Base-by-base conservation (phyloP, 75 land plant genomes). In the Cryptomeria japonica region DNA sequence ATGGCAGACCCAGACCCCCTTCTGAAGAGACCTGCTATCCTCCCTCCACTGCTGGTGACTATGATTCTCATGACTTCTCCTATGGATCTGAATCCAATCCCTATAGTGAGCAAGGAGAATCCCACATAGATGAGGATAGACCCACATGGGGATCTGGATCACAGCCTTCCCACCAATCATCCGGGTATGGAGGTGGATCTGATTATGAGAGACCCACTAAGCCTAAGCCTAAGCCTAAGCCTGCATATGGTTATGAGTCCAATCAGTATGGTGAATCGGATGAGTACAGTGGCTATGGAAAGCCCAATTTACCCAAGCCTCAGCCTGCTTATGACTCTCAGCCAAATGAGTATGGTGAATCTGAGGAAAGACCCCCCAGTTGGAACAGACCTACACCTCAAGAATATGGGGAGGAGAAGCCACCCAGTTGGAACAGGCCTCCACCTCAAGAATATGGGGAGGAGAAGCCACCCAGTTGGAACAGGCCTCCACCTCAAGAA, bases 1-100 rank as follows among this genome's bases (percentile, higher is more conserved):
- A 87, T 51, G 88, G 88, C 36, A 44, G 22, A 31, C 68, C 86
- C n/a, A 39, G n/a, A 14, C 13, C 41, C 55, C 87, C 61, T 8
- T 87, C 88, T 14, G 53, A 55, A n/a, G 86, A 87, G 1, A 87
- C 68, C 28, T 87, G 88, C 87, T 87, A 87, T 49, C 37, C 68
- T 85, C 70, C 86, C 47, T 25, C n/a, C 14, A n/a, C 13, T 22
- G 34, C 84, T 12, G 49, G 84, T 7, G 32, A 82, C 5, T 51
- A 82, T 31, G 46, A 42, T 25, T 82, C 84, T 13, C 84, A 82
- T 11, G 84, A n/a, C 49, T 82, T 42, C 41, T 25, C 51, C n/a
- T 82, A 42, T 82, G 84, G 84, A 82, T n/a, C 84, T 42, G 84
- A 82, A 46, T 82, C 84, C 39, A 38, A 13, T 46, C 84, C 84